Percentiles rank a stretch among this genome's conserved stretches.
Evolutionary conservation across 164 flowering plant genomes (phyloP).

Genomic region (Macadamia integrifolia): DNA sequence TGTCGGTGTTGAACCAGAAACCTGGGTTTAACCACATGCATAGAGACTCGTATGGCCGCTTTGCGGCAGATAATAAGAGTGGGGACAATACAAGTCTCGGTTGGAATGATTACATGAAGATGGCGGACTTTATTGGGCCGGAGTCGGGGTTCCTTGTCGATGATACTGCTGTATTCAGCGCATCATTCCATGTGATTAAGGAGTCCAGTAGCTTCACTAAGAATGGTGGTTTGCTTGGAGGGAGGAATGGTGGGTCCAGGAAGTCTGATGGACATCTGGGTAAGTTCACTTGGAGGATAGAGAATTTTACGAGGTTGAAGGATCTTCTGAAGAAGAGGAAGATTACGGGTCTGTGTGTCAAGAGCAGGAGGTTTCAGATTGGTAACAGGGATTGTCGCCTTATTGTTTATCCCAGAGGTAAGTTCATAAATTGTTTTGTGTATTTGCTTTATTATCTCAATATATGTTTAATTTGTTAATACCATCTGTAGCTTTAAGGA

Average conservation of each 20-base stretch:
- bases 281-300: conserved; percentile 90
- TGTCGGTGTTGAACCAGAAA: too few relatives aligned
- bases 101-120: conserved; percentile 98
- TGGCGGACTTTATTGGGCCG: conserved; percentile 66
- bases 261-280: conserved; percentile 90
- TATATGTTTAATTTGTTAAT: too few relatives aligned
- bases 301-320: conserved; percentile 84
- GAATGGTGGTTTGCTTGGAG: conserved; percentile 33
- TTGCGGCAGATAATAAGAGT: conserved; percentile 87
- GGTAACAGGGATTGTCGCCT: conserved; percentile 95
- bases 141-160: conserved; percentile 82
- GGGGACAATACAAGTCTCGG: conserved; percentile 96
- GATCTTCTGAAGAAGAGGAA: conserved; percentile 95
- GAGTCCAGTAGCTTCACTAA: conserved; percentile 33
- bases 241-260: conserved; percentile 36
- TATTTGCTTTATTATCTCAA: neutral
- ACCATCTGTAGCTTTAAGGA: neutral
- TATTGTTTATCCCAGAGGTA: conserved; percentile 98
- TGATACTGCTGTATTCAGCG: conserved; percentile 88
- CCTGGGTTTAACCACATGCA: too few relatives aligned
- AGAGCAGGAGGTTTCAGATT: conserved; percentile 96
- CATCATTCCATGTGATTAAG: conserved; percentile 90
- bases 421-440: neutral
- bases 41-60: conserved; percentile 42
- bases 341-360: conserved; percentile 92